Evolutionary conservation across 768 basidiomycete species (phyloP).

Genomic region (Myochromella boudieri): DNA sequence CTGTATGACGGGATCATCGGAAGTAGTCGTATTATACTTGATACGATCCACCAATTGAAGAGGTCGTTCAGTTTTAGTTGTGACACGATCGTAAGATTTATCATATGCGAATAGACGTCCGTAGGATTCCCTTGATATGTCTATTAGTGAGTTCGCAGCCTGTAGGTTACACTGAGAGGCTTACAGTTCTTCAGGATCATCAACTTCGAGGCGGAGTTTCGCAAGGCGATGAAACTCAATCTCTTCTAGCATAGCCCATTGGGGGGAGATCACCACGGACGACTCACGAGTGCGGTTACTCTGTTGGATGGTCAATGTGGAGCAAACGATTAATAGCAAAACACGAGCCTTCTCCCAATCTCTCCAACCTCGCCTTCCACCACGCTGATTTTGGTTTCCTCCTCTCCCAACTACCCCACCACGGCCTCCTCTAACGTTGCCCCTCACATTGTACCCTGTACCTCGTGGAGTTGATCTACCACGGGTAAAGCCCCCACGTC

Average conservation of each 20-base stretch:
- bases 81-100: conserved; percentile 92
- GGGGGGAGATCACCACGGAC: conserved; percentile 87
- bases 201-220: conserved; percentile 92
- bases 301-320: conserved; percentile 34
- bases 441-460: conserved; percentile 39
- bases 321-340: background rate
- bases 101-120: conserved; percentile 93
- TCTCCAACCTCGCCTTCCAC: conserved; percentile 79
- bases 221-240: conserved; percentile 91
- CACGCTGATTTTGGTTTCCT: conserved; percentile 46
- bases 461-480: conserved; percentile 55
- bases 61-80: conserved; percentile 88
- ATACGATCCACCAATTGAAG: conserved; percentile 92
- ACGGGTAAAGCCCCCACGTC: conserved; percentile 69
- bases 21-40: conserved; percentile 96
- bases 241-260: conserved; percentile 96
- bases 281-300: conserved; percentile 86
- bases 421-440: conserved; percentile 44
- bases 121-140: conserved; percentile 64
- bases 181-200: conserved; percentile 88
- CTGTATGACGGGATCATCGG: conserved; percentile 96
- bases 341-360: conserved; percentile 87
- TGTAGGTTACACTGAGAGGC: conserved; percentile 25
- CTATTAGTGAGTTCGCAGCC: conserved; percentile 6
- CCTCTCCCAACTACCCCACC: conserved; percentile 44